A percentile compares a stretch with the other conserved stretches of the same genome.
These are phyloP conservation scores for Termitomyces sp. DNA, from an alignment of 768 basidiomycete species.

Conservation along the genomic window DNA sequence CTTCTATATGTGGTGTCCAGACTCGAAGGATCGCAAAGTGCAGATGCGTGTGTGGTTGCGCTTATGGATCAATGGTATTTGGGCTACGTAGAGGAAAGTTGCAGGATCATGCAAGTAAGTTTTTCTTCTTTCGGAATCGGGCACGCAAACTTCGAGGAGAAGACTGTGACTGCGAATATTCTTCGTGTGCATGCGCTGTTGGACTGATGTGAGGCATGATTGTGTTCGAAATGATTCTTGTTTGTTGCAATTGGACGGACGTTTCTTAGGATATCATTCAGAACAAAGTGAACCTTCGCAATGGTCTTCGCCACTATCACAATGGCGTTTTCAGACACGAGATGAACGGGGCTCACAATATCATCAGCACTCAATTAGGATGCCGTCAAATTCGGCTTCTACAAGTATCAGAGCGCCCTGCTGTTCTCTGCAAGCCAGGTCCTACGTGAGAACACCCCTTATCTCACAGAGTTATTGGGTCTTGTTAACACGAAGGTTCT, in stretches of 20 bases:
- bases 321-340: no score
- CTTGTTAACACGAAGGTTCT: slow-evolving; percentile 70
- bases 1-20: no score
- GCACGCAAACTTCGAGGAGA: no score
- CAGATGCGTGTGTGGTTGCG: slow-evolving; percentile 98
- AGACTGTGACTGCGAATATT: no score
- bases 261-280: no score
- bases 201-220: slow-evolving; percentile 24
- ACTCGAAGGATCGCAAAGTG: slow-evolving; percentile 55
- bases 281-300: no score
- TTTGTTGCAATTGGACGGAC: slow-evolving; percentile 29
- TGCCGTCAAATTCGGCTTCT: slow-evolving; percentile 92
- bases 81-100: slow-evolving; percentile 90
- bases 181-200: no score
- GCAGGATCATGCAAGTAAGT: slow-evolving; percentile 85
- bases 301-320: no score
- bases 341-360: no score
- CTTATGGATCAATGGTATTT: slow-evolving; percentile 99
- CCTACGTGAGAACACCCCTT: slow-evolving; percentile 67
- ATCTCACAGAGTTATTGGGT: slow-evolving; percentile 74
- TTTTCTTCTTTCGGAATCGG: not conserved
- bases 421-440: slow-evolving; percentile 82
- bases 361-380: slow-evolving; percentile 42
- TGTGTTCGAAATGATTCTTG: slow-evolving; percentile 19
- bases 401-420: slow-evolving; percentile 85